Evolutionary conservation across 2,329 filamentous ascomycete species (phyloP).

Genomic region (Grosmannia penicillata): DNA sequence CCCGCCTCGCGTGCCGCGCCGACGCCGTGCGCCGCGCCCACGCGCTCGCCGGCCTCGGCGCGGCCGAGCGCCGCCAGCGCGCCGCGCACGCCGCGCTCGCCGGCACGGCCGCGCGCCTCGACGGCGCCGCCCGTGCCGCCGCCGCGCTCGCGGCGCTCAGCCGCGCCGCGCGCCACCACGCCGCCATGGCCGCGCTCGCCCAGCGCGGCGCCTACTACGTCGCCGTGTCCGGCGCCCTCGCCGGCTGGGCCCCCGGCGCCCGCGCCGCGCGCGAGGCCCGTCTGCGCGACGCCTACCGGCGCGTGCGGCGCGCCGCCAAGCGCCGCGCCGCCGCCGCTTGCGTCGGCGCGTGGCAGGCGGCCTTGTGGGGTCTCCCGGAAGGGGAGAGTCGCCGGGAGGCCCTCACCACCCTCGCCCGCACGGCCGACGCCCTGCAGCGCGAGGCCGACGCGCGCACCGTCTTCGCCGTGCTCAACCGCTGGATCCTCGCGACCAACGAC

Average conservation of each 20-base stretch:
- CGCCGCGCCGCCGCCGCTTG: constrained; percentile 7
- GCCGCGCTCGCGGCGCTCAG: constrained; percentile 3
- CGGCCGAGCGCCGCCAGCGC: background rate
- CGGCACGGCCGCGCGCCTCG: constrained; percentile 2
- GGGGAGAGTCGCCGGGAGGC: too few species aligned
- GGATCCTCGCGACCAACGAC: constrained; percentile 12
- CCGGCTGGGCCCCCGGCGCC: constrained; percentile 9
- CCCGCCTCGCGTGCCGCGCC: too few species aligned
- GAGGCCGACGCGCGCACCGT: constrained; percentile 3
- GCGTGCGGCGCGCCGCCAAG: constrained; percentile 9
- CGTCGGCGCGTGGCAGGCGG: constrained; percentile 6
- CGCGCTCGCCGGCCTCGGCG: background rate
- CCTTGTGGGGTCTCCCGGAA: background rate
- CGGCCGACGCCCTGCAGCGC: constrained; percentile 5
- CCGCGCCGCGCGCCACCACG: background rate
- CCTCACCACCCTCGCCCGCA: background rate
- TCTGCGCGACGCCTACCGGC: constrained; percentile 9
- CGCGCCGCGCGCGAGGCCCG: constrained; percentile 7
- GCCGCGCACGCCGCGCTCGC: background rate
- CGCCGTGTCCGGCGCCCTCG: constrained; percentile 7
- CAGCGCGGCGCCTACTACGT: constrained; percentile 12
- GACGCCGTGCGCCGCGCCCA: background rate
- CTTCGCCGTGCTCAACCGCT: constrained; percentile 7
- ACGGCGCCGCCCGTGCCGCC: background rate
- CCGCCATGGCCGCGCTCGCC: constrained; percentile 5